phyloP scores from a whole-genome alignment of 1,284 basidiomycete species.

The Sporisorium reilianum region DNA sequence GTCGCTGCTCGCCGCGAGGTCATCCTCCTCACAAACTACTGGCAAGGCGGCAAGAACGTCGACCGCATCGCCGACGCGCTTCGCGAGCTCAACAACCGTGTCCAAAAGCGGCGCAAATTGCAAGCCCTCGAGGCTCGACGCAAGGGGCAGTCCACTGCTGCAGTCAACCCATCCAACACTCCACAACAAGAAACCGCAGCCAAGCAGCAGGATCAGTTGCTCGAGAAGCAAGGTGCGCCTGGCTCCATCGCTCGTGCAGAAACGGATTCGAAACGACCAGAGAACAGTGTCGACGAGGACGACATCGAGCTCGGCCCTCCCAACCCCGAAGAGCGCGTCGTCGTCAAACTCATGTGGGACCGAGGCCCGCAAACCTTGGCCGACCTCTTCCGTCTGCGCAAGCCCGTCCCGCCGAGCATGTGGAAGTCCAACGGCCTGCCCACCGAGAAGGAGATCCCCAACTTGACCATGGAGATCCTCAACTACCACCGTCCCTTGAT shows the following conservation, averaged over 20 bases:
- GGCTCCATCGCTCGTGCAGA: constrained; percentile 35
- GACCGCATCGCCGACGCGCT: constrained; percentile 64
- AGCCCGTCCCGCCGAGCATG: constrained; percentile 58
- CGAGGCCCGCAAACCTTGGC: constrained; percentile 64
- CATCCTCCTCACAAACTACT: constrained; percentile 68
- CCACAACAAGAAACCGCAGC: constrained; percentile 30
- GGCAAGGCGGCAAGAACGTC: constrained; percentile 67
- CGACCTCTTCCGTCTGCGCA: constrained; percentile 65
- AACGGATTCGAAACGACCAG: constrained; percentile 13
- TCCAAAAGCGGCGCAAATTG: constrained; percentile 40
- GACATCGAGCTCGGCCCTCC: constrained; percentile 47
- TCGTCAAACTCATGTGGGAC: constrained; percentile 69
- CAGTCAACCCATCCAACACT: constrained; percentile 16
- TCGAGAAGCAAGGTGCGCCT: constrained; percentile 38
- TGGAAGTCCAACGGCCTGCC: constrained; percentile 67
- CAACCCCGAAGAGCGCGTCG: constrained; percentile 50
- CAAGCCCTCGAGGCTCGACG: constrained; percentile 26
- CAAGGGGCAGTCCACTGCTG: constrained; percentile 8
- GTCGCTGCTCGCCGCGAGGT: constrained; percentile 64
- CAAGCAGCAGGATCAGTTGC: constrained; percentile 28
- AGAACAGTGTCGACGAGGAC: constrained; percentile 11
- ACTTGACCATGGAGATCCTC: constrained; percentile 64
- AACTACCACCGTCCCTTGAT: constrained; percentile 68
- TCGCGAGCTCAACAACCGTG: constrained; percentile 57
- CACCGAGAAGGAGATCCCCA: constrained; percentile 55